Base-by-base conservation (phyloP, 306 rosid species). In the Vigna hirtella region DNA sequence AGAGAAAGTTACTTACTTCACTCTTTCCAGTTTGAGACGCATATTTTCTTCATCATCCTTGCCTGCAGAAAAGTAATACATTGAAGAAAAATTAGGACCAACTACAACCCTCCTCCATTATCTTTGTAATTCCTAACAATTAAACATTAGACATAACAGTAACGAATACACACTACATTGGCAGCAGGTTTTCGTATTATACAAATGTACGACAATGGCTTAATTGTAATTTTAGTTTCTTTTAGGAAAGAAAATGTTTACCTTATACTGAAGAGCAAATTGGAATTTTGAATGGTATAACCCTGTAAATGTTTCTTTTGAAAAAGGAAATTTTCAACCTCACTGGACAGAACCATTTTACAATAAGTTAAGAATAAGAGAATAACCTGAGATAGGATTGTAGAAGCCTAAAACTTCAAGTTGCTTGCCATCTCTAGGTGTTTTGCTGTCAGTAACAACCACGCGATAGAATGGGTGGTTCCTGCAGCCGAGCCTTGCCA, bases 401-500 rank as follows among this genome's bases (percentile, higher is more conserved):
- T 92, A 95, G 88, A 82, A 92, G 15, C 98, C 98, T 9, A 93
- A 57, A 78, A 89, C 85, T 78, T 95, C 97, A 40, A 95, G 91
- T 80, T 93, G 87, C 47, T 86, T 87, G 83, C 98, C 98, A 82
- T 93, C 98, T 73, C 99, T 85, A 1, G 93, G 89, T 50, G 93
- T 83, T 38, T 86, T 86, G 83, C 98, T 90, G 81, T 95, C 94
- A 16, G 99, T 83, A 1, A 89, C 97, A 89, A 91, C 85, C 63
- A 95, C 88, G 28, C 99, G 85, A 66, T 93, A 93, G 62, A 93
- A 95, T 9, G 99, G 99, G 66, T 83, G 85, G 90, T 93, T 89
- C 74, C 68, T 88, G 86, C 97, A 86, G 32, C 99, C 99, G 28
- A 89, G 83, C 76, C 98, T 87, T 10, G 97, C 83, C 64, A 95